These are phyloP conservation scores for Kodamaea hsintzibuensis DNA, from an alignment of 805 yeast genomes.

Conservation along the genomic window DNA sequence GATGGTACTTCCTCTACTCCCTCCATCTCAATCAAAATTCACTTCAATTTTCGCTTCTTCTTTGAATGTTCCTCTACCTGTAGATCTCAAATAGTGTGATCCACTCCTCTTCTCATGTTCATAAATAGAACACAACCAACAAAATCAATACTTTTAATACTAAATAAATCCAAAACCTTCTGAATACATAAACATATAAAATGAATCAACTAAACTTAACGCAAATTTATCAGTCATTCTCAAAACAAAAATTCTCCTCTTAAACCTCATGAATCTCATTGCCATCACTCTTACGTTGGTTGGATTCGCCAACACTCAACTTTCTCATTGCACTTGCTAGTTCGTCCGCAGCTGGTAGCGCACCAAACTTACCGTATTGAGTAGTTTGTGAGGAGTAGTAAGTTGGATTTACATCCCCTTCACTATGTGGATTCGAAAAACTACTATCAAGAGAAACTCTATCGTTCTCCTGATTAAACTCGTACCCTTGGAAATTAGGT, in stretches of 20 bases:
- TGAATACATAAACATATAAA: neutral
- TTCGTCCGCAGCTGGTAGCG: neutral
- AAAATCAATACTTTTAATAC: conserved; percentile 3
- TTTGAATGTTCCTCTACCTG: neutral
- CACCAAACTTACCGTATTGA: neutral
- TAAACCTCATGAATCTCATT: neutral
- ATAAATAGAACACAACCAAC: neutral
- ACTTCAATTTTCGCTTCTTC: neutral
- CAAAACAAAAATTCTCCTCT: too few species aligned
- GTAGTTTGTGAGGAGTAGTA: neutral
- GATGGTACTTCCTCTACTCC: neutral
- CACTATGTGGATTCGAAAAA: neutral
- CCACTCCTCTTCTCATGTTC: neutral
- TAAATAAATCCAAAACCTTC: neutral
- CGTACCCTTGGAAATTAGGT: neutral
- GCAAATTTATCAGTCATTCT: neutral
- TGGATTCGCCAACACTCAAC: neutral
- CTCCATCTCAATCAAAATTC: neutral
- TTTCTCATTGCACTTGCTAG: neutral
- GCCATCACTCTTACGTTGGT: neutral
- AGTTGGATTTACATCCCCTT: neutral
- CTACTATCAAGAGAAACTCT: neutral
- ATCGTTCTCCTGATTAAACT: neutral
- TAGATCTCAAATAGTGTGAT: too few species aligned
- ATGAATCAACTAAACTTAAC: neutral